Percentiles rank a stretch among this genome's conserved stretches.
Conservation (phyloP, 2,329 filamentous ascomycete genomes). For the Helotiales sp. region DNA sequence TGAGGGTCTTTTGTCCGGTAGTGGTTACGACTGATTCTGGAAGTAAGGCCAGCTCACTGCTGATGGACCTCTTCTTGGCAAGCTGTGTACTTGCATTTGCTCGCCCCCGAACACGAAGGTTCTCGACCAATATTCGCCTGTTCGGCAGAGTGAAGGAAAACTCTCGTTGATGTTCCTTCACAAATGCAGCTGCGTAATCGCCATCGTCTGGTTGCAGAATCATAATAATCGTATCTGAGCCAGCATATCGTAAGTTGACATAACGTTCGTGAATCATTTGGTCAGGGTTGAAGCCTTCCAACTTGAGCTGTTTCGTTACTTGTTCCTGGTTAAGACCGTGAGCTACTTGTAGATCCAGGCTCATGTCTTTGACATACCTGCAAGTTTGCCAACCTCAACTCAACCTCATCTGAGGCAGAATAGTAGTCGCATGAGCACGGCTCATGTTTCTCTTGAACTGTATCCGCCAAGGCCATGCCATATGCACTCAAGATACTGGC, state of each 20-base stretch:
- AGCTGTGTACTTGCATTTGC: slow-evolving; percentile 4
- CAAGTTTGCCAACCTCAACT: slow-evolving; percentile 6
- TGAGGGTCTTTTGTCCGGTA: slow-evolving; percentile 2
- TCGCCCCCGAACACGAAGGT: slow-evolving; percentile 60
- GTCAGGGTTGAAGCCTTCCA: slow-evolving; percentile 73
- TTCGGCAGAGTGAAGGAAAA: slow-evolving; percentile 79
- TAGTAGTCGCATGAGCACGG: slow-evolving; percentile 40
- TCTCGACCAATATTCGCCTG: slow-evolving; percentile 82
- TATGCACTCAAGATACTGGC: slow-evolving; percentile 88
- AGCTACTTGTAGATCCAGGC: not conserved
- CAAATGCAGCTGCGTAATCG: slow-evolving; percentile 77
- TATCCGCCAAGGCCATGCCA: slow-evolving; percentile 88
- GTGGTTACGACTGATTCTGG: not conserved
- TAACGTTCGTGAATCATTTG: slow-evolving; percentile 88
- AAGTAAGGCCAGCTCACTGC: slow-evolving; percentile 3
- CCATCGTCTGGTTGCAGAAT: slow-evolving; percentile 68
- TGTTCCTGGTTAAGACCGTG: slow-evolving; percentile 54
- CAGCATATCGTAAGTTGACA: slow-evolving; percentile 86
- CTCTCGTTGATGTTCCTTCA: slow-evolving; percentile 83
- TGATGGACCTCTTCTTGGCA: slow-evolving; percentile 10
- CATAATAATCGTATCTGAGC: slow-evolving; percentile 88
- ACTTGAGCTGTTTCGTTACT: slow-evolving; percentile 62
- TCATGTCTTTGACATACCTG: not conserved
- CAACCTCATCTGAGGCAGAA: slow-evolving; percentile 8
- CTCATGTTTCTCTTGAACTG: slow-evolving; percentile 86